Conservation (phyloP, 176 grass and related monocot genomes). For the Raddia distichophylla region DNA sequence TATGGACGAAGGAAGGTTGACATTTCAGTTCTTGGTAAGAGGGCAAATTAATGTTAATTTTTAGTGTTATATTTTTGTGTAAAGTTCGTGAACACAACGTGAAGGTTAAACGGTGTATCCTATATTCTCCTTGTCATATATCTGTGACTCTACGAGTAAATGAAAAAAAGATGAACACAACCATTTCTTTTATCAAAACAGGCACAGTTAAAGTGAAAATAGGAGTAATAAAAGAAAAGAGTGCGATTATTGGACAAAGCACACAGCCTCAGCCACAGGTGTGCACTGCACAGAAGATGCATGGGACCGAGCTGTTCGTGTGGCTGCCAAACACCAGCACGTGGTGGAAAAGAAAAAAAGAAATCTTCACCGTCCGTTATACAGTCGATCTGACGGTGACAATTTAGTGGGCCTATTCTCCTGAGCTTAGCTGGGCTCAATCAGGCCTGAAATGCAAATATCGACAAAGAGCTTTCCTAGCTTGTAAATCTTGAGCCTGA, state of each 20-base stretch:
- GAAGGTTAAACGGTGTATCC: neutral
- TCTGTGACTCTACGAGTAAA: neutral
- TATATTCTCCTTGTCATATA: neutral
- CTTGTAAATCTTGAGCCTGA: neutral
- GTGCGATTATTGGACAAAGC: neutral
- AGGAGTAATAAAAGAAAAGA: neutral
- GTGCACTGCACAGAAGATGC: neutral
- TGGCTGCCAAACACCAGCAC: neutral
- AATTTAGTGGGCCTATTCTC: neutral
- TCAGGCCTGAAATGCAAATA: neutral
- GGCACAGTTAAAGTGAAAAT: too few relatives aligned
- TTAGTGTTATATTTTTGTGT: too few relatives aligned
- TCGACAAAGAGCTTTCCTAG: neutral
- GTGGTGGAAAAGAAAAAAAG: neutral
- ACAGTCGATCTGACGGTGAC: neutral
- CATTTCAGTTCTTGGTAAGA: too few relatives aligned
- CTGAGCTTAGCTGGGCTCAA: neutral
- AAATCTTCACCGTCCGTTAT: neutral
- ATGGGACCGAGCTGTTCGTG: neutral
- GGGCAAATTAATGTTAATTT: too few relatives aligned
- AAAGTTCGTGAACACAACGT: too few relatives aligned
- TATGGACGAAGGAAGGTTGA: too few relatives aligned
- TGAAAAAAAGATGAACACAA: too few relatives aligned
- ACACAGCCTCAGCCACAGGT: neutral
- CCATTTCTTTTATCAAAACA: too few relatives aligned